Conservation (phyloP, 768 basidiomycete species). For the Russula emetica region DNA sequence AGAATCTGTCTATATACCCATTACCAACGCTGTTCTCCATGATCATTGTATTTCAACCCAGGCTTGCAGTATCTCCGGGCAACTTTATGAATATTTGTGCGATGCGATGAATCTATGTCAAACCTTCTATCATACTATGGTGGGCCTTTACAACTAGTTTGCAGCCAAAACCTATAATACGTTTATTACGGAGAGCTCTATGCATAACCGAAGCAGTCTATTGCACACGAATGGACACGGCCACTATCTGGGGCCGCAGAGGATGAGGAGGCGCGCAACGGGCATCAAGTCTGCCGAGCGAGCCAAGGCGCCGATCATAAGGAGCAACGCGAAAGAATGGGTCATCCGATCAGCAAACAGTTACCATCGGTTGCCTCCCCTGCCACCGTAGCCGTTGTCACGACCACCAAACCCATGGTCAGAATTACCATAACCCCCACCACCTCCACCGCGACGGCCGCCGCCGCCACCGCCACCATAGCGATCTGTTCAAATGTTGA, state of each 20-base stretch:
- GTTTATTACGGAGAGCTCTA: constrained; percentile 21
- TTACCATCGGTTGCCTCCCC: constrained; percentile 35
- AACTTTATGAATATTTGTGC: too few species aligned
- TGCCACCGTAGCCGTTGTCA: constrained; percentile 40
- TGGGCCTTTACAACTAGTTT: background rate
- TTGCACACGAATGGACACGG: constrained; percentile 11
- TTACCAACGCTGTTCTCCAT: too few species aligned
- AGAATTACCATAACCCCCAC: constrained; percentile 42
- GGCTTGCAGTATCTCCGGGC: too few species aligned
- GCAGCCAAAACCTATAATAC: background rate
- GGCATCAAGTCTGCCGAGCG: background rate
- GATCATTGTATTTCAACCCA: too few species aligned
- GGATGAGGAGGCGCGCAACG: background rate
- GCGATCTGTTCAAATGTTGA: constrained; percentile 45
- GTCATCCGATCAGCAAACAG: background rate
- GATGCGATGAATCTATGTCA: too few species aligned
- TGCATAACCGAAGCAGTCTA: constrained; percentile 20
- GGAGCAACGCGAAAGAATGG: background rate
- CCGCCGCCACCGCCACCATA: constrained; percentile 51
- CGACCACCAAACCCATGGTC: constrained; percentile 42
- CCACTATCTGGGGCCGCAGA: constrained; percentile 1
- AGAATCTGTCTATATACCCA: too few species aligned
- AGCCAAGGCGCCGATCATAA: background rate
- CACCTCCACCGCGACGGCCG: constrained; percentile 45
- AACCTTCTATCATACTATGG: too few species aligned